Conservation (phyloP, 805 yeast genomes). For the Wickerhamomyces ciferrii region DNA sequence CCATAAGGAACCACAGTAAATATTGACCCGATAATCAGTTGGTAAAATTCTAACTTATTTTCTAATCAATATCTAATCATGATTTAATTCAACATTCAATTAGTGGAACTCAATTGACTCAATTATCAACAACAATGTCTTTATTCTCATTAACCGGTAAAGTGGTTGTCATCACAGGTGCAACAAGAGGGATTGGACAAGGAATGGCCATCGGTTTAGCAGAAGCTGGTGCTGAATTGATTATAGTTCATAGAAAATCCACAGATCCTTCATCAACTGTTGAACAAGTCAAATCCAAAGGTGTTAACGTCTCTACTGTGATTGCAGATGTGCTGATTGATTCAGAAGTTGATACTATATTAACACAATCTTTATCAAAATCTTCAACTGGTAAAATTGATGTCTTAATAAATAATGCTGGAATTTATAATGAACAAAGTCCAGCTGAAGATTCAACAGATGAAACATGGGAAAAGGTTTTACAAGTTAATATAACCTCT, state of each 20-base stretch:
- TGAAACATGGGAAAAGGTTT: slow-evolving; percentile 60
- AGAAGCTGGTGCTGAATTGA: slow-evolving; percentile 84
- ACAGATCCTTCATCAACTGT: slow-evolving; percentile 13
- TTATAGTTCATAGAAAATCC: slow-evolving; percentile 25
- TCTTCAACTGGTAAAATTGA: slow-evolving; percentile 63
- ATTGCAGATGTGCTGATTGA: slow-evolving; percentile 18
- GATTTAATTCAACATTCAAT: too few species aligned
- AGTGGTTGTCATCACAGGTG: slow-evolving; percentile 78
- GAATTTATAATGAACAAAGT: slow-evolving; percentile 69
- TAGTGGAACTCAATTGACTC: too few species aligned
- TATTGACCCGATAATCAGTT: too few species aligned
- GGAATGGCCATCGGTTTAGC: slow-evolving; percentile 79
- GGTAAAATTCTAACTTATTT: too few species aligned
- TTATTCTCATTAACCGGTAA: slow-evolving; percentile 77
- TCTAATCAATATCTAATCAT: too few species aligned
- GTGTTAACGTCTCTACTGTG: slow-evolving; percentile 51
- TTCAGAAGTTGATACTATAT: slow-evolving; percentile 16
- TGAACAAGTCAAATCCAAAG: slow-evolving; percentile 39
- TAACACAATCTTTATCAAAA: slow-evolving; percentile 42
- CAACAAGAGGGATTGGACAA: slow-evolving; percentile 75
- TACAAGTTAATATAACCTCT: slow-evolving; percentile 71
- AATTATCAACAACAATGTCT: background rate
- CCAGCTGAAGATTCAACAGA: slow-evolving; percentile 29
- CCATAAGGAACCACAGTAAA: too few species aligned
- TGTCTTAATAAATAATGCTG: slow-evolving; percentile 83